Base-by-base conservation (phyloP, 331 rosid species). In the Erythrophleum ivorense region DNA sequence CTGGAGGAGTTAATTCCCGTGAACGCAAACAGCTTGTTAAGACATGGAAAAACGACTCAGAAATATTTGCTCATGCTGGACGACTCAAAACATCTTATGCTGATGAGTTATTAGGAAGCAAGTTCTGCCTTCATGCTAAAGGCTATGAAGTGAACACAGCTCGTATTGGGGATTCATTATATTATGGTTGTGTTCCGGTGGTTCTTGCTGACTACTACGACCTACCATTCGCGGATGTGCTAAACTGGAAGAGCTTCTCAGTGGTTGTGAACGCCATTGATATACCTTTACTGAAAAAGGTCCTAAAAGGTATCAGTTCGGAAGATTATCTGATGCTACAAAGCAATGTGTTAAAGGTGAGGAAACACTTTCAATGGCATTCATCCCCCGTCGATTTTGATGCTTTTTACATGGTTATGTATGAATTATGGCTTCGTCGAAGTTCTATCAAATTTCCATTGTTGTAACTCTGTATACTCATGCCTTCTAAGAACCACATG, bases 71-170 rank as follows among this genome's bases (percentile, higher is more conserved):
- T 19, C 89, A 91, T 83, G 76, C 33, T 18, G 97, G 98, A 58
- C 84, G 98, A 58, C 89, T 92, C 29, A 89, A 81, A 71, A 94
- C 97, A 41, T 84, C 98, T 34, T 94, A 94, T 19, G 90, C 90
- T 13, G 94, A 91, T 63, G 93, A 85, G 79, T 78, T 94, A 71
- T 81, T 92, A 66, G 87, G 90, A 16, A 94, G 97, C 90, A 92
- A 88, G 86, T 94, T 91, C 85, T 92, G 98, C 87, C 94, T 94
- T 78, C 98, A 94, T 58, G 97, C 88, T 3, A 94, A 92, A 83
- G 97, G 97, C 80, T 92, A 77, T 53, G 98, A 92, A 84, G 97
- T 94, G 81, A 94, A 94, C 86, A 94, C 98, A 0, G 94, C 97
- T 43, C 93, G 97, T 0, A 84, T 94, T 4, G 94, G 88, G 19